Evolutionary conservation across 345 rosid genomes (phyloP), one percentile per base, ranked within the genome.

Genomic region (Arabis hirsuta): DNA sequence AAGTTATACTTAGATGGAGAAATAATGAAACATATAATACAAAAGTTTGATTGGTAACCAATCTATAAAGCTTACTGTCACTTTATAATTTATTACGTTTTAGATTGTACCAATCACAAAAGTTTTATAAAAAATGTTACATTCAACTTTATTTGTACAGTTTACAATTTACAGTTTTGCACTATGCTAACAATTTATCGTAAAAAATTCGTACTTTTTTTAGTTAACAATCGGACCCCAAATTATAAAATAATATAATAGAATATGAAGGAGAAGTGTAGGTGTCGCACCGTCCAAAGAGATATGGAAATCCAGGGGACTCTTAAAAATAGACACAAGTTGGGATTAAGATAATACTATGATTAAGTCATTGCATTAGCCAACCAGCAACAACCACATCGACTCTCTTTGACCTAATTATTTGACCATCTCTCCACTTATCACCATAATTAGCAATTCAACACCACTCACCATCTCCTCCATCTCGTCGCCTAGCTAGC

Each of bases 211-310:
- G 16, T 16, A 16, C 16, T 0, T 0, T 16, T 16, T 16, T 16
- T 16, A 16, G 16, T 16, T 16, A 16, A 16, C 16, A 16, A 16
- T 16, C 16, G 16, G 16, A 16, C 16, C 16, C 16, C 16, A 16
- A 16, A 16, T 16, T 16, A 16, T 16, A 16, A 16, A 16, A 16
- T 16, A 16, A 16, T 16, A 16, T 16, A 16, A 19, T 27, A 5
- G 31, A 69, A 22, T 22, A 13, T 7, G 24, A 46, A 46, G 36
- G 63, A 44, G 45, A 19, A 29, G 73, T 12, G n/a, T n/a, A 57
- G 65, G 73, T 57, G 59, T 61, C 66, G 12, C 68, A 68, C 68
- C 68, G 75, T 71, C 75, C 68, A 63, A 54, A 72, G 54, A 41
- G 63, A 34, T 62, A 27, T 32, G 55, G 55, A 44, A 47, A 64